Conservation (phyloP, 2,329 filamentous ascomycete genomes). For the Penicillium corylophilum region DNA sequence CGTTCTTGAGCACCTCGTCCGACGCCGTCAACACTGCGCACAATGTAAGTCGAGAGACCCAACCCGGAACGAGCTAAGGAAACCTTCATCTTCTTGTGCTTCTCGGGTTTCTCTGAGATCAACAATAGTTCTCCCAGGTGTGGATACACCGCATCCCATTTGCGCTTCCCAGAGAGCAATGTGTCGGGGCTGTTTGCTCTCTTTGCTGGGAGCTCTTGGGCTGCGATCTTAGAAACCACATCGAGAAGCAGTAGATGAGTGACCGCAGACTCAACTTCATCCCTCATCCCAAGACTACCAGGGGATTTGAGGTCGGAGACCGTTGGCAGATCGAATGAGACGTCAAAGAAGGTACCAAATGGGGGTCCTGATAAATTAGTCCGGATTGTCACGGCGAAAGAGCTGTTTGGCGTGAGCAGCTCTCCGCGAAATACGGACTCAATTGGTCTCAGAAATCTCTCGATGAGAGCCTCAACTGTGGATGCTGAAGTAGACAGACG, state of each 20-base stretch:
- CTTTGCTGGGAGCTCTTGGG: constrained; percentile 4
- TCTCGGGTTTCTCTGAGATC: constrained; percentile 13
- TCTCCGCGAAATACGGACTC: constrained; percentile 43
- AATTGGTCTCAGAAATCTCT: constrained; percentile 42
- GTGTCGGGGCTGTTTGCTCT: neutral
- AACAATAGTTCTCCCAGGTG: constrained; percentile 37
- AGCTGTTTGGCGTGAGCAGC: constrained; percentile 35
- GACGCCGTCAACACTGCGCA: constrained; percentile 18
- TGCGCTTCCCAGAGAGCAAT: neutral
- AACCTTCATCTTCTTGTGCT: constrained; percentile 35
- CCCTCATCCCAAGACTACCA: constrained; percentile 31
- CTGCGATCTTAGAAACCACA: constrained; percentile 34
- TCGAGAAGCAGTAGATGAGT: constrained; percentile 40
- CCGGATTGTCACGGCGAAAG: constrained; percentile 39
- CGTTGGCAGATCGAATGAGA: constrained; percentile 34
- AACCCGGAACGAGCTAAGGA: constrained; percentile 29
- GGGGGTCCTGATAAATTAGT: constrained; percentile 35
- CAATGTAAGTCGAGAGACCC: constrained; percentile 20
- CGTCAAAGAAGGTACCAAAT: constrained; percentile 41
- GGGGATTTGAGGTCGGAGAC: constrained; percentile 34
- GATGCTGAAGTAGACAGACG: constrained; percentile 9
- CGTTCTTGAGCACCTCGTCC: constrained; percentile 11
- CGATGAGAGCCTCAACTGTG: constrained; percentile 43
- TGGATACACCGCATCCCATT: constrained; percentile 34
- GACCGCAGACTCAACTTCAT: constrained; percentile 36